Evolutionary conservation across 2,329 filamentous ascomycete species (phyloP).

Genomic region (Davidsoniella virescens): DNA sequence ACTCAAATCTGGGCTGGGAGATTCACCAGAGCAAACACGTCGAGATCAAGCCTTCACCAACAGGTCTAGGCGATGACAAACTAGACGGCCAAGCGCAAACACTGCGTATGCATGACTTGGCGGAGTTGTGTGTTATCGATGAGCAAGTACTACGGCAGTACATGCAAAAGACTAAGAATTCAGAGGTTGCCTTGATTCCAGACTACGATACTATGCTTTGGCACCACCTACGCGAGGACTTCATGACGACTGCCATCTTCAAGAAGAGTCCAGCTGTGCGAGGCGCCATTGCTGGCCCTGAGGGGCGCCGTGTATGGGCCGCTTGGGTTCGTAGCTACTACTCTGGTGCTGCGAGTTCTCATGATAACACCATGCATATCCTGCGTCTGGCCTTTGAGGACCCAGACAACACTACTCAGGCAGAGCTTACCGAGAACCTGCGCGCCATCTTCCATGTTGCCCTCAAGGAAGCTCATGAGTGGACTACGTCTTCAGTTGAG

Average conservation of each 20-base stretch:
- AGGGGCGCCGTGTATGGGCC: slow-evolving; percentile 46
- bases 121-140: slow-evolving; percentile 45
- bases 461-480: slow-evolving; percentile 51
- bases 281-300: slow-evolving; percentile 46
- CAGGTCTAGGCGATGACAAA: slow-evolving; percentile 14
- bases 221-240: slow-evolving; percentile 71
- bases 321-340: slow-evolving; percentile 56
- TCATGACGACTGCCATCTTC: slow-evolving; percentile 50
- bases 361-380: slow-evolving; percentile 52
- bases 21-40: slow-evolving; percentile 59
- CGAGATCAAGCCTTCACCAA: slow-evolving; percentile 32
- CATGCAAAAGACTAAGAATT: slow-evolving; percentile 30
- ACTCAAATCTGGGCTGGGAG: slow-evolving; percentile 62
- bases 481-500: slow-evolving; percentile 54
- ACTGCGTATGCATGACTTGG: slow-evolving; percentile 45
- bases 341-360: slow-evolving; percentile 28
- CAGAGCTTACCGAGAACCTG: slow-evolving; percentile 36
- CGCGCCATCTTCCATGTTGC: slow-evolving; percentile 49
- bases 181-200: slow-evolving; percentile 29
- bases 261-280: slow-evolving; percentile 38
- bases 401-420: slow-evolving; percentile 22
- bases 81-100: slow-evolving; percentile 19
- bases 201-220: slow-evolving; percentile 53
- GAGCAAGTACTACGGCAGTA: slow-evolving; percentile 41
- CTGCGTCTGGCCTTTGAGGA: slow-evolving; percentile 53